Percentiles rank a stretch among this genome's conserved stretches.
phyloP scores from a whole-genome alignment of 2,329 filamentous ascomycete species.

The Sclerotinia trifoliorum region DNA sequence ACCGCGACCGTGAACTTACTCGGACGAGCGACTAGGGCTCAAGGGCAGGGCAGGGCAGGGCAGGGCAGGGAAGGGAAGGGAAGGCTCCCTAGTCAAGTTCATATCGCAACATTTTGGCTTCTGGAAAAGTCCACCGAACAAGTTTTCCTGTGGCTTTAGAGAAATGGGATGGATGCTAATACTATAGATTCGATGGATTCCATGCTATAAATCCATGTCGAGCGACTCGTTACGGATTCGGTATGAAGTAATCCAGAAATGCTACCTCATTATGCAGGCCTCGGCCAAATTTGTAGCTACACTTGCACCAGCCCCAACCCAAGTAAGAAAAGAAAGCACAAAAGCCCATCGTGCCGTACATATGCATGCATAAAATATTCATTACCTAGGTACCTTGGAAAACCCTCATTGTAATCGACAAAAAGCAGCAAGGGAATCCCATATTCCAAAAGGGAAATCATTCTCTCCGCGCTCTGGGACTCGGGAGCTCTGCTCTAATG shows the following conservation, averaged over 20 bases:
- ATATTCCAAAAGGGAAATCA: neutral
- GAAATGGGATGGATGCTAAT: neutral
- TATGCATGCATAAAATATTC: too few species aligned
- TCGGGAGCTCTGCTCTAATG: neutral
- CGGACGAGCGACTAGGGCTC: neutral
- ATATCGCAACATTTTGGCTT: constrained; percentile 23
- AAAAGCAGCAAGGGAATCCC: constrained; percentile 23
- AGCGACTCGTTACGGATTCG: neutral
- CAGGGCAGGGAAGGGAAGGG: neutral
- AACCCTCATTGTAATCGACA: neutral
- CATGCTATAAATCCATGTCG: neutral
- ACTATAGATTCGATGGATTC: neutral
- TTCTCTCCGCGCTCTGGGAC: neutral
- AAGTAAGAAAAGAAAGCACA: neutral
- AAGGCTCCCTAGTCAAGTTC: constrained; percentile 13
- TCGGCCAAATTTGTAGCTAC: neutral
- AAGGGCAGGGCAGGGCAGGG: too few species aligned
- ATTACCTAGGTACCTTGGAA: neutral
- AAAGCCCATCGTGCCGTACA: neutral
- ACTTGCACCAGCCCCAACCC: constrained; percentile 2
- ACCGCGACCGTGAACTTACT: constrained; percentile 18
- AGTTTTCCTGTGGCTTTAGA: neutral
- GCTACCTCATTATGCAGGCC: constrained; percentile 9
- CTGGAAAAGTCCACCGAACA: constrained; percentile 34
- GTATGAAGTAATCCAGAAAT: constrained; percentile 13